Base-by-base conservation (phyloP, 2,329 filamentous ascomycete genomes). In the Ophiostoma perfectum region DNA sequence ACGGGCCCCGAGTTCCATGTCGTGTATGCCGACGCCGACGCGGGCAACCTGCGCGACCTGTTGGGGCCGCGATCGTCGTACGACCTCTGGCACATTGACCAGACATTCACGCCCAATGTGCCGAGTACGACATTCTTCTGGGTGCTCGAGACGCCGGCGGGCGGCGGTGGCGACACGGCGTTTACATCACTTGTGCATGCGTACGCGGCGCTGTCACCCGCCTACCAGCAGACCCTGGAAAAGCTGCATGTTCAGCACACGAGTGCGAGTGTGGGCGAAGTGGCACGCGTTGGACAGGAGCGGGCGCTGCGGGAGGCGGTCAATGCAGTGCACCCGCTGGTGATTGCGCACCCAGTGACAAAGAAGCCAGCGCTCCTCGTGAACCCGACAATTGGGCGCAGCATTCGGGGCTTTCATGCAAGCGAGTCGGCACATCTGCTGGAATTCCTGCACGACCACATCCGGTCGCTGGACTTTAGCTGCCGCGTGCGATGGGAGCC, bases 111-210 rank as follows among this genome's bases (percentile, higher is more conserved):
- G 80, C 42, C 42, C 42, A 45, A 45, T 45, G 42, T 45, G 1
- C 93, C 93, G 0, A 91, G 92, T 38, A 96, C 92, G 0, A 96
- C 93, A 0, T 96, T 97, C 78, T 79, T 97, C 47, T 96, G 96
- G 76, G 83, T 93, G 66, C 84, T 97, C 18, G 92, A 97, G 75
- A 88, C 86, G 49, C 93, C 93, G 0, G 82, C 85, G 47, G 88
- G 86, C 0, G 93, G 93, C 42, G 93, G 93, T 12, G 42, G 42
- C 42, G 42, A 45, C 14, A 45, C 42, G 14, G 42, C 42, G 2
- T 97, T 96, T 74, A 87, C 84, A 63, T 90, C 95, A 75, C 86
- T 90, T 73, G 92, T 83, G 0, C 89, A 90, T 76, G 42, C 93
- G 0, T 97, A 97, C 76, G 85, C 87, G 70, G 84, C 93, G 5